Conservation (phyloP, 768 basidiomycete genomes). For the Rhodotorula toruloides region DNA sequence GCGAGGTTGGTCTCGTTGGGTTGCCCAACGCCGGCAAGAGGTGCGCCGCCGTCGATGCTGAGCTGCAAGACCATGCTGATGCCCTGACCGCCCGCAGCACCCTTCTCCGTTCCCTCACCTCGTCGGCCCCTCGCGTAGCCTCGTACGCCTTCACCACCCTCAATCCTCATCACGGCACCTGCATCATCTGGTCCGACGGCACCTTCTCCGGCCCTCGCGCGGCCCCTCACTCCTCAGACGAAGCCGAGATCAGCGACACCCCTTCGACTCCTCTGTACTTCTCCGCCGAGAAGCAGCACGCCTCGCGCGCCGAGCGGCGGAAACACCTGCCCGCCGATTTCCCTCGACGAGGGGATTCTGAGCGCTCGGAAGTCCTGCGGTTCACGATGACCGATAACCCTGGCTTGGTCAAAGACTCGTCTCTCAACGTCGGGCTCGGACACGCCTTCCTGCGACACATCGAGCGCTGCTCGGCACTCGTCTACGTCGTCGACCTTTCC, state of each 20-base stretch:
- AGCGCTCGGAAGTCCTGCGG: constrained; percentile 61
- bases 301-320: constrained; percentile 13
- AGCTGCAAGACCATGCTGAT: too few species aligned
- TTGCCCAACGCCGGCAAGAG: constrained; percentile 80
- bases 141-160: constrained; percentile 91
- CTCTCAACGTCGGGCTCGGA: constrained; percentile 84
- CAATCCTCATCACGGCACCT: constrained; percentile 87
- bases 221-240: constrained; percentile 49
- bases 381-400: constrained; percentile 98
- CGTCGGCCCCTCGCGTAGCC: constrained; percentile 77
- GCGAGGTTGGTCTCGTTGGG: constrained; percentile 92
- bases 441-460: constrained; percentile 90
- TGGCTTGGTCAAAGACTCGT: constrained; percentile 76
- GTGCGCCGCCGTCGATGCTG: constrained; percentile 12
- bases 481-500: constrained; percentile 86
- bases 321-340: not conserved
- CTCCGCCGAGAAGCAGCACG: constrained; percentile 12
- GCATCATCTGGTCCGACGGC: constrained; percentile 46
- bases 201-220: constrained; percentile 42
- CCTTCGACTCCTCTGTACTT: constrained; percentile 15
- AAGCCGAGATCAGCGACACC: constrained; percentile 42
- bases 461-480: constrained; percentile 82
- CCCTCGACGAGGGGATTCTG: not conserved
- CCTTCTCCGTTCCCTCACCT: constrained; percentile 78
- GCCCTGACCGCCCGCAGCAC: constrained; percentile 65